Evolutionary conservation across 164 flowering plant genomes (phyloP).

Genomic region (Nelumbo lutea): DNA sequence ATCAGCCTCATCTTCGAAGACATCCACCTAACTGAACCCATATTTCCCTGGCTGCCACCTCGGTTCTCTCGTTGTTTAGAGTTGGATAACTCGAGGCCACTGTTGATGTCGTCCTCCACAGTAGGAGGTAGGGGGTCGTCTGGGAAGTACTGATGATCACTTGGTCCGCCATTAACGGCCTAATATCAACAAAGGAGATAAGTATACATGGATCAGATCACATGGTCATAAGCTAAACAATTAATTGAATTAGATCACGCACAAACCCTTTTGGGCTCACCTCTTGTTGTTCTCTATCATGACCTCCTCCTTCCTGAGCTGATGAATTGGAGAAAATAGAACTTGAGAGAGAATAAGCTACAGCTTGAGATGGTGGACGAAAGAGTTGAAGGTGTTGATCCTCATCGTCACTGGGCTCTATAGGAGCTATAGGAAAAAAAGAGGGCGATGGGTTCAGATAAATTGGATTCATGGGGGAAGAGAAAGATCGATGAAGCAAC

Average conservation of each 20-base stretch:
- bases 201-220: not conserved
- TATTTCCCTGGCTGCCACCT: conserved; percentile 9
- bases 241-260: not conserved
- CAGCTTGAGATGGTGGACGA: conserved; percentile 12
- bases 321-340: conserved; percentile 21
- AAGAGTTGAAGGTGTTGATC: conserved; percentile 17
- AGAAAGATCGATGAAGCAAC: conserved; percentile 12
- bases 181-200: conserved; percentile 9
- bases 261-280: conserved; percentile 3
- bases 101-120: not conserved
- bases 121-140: not conserved
- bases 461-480: conserved; percentile 25
- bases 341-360: conserved; percentile 24
- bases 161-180: conserved; percentile 21
- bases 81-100: conserved; percentile 15
- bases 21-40: conserved; percentile 39
- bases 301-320: conserved; percentile 21
- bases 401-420: conserved; percentile 28
- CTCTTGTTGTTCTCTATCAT: conserved; percentile 12
- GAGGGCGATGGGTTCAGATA: conserved; percentile 18
- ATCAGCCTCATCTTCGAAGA: conserved; percentile 59
- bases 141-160: conserved; percentile 10
- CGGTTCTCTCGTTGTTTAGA: conserved; percentile 20
- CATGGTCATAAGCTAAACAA: not conserved
- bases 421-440: conserved; percentile 5